phyloP scores from a whole-genome alignment of 495 filamentous ascomycete species.

The Lasiosphaeria miniovina region DNA sequence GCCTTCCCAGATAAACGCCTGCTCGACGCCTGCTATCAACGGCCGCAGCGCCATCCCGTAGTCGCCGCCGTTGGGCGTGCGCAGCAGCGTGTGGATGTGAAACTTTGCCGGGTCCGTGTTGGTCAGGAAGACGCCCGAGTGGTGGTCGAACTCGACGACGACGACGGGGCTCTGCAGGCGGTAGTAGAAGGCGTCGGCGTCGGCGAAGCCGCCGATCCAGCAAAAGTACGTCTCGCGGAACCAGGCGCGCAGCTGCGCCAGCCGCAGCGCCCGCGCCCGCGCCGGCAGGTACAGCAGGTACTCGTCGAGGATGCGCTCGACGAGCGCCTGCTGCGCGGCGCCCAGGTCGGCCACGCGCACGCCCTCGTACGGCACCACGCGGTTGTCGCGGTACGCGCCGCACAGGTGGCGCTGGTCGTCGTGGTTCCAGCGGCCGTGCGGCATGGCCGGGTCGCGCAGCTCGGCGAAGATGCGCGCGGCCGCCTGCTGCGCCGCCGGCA shows the following conservation, averaged over 20 bases:
- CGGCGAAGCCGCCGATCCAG: conserved; percentile 68
- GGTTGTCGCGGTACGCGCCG: conserved; percentile 73
- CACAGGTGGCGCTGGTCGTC: conserved; percentile 71
- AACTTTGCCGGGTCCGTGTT: conserved; percentile 72
- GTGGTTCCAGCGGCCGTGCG: conserved; percentile 66
- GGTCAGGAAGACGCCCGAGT: conserved; percentile 72
- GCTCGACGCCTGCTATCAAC: conserved; percentile 26
- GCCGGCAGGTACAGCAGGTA: conserved; percentile 64
- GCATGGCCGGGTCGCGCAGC: conserved; percentile 61
- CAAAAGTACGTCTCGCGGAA: conserved; percentile 68
- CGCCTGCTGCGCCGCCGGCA: conserved; percentile 44
- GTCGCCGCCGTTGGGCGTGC: conserved; percentile 71
- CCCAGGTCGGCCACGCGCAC: conserved; percentile 47
- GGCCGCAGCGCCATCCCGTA: conserved; percentile 56
- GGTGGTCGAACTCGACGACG: conserved; percentile 74
- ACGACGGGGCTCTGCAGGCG: conserved; percentile 71
- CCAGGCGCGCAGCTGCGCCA: conserved; percentile 49
- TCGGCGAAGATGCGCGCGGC: conserved; percentile 54
- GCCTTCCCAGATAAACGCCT: conserved; percentile 44
- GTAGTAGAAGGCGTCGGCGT: conserved; percentile 72
- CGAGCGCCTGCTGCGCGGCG: conserved; percentile 46
- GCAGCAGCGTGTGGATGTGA: conserved; percentile 68
- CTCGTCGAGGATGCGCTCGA: conserved; percentile 55
- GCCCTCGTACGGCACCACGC: conserved; percentile 72
- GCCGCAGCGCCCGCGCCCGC: conserved; percentile 45